A percentile compares a stretch with the other conserved stretches of the same genome.
phyloP scores from a whole-genome alignment of 495 filamentous ascomycete genomes.

The Hypoxylon crocopeplum region DNA sequence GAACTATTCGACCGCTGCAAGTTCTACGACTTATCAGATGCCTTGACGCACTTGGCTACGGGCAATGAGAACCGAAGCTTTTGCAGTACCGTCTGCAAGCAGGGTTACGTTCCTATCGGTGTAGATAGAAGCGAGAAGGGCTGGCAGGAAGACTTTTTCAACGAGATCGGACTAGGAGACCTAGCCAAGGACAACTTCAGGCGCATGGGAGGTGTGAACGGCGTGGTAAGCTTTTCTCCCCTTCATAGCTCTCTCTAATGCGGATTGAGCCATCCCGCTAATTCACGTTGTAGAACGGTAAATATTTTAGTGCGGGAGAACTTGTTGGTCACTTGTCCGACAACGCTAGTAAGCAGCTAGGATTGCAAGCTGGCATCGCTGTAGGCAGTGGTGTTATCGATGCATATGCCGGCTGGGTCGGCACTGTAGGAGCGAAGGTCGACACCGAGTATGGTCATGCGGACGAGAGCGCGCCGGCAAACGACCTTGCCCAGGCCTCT shows the following conservation, averaged over 20 bases:
- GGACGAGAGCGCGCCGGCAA: conserved; percentile 65
- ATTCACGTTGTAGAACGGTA: conserved; percentile 72
- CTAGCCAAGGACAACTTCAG: conserved; percentile 84
- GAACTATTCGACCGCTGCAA: conserved; percentile 90
- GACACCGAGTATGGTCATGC: conserved; percentile 67
- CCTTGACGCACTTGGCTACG: conserved; percentile 94
- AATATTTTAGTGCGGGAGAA: conserved; percentile 89
- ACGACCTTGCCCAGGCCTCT: conserved; percentile 90
- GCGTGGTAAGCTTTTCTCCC: conserved; percentile 75
- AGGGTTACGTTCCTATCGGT: conserved; percentile 92
- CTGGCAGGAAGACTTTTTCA: conserved; percentile 94
- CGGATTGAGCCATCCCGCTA: conserved; percentile 32
- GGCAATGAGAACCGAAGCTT: conserved; percentile 90
- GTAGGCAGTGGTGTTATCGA: conserved; percentile 97
- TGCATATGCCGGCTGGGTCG: conserved; percentile 98
- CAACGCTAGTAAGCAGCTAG: conserved; percentile 81
- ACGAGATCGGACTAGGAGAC: conserved; percentile 81
- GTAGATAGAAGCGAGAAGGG: conserved; percentile 97
- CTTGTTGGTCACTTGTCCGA: conserved; percentile 83
- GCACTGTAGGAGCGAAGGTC: conserved; percentile 96
- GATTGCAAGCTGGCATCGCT: conserved; percentile 85
- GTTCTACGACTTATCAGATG: conserved; percentile 94
- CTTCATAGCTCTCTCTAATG: not conserved
- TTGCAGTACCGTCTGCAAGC: conserved; percentile 94
- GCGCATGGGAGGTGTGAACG: conserved; percentile 90